Conservation (phyloP, 179 eudicot species). For the Drosera spatulata region DNA sequence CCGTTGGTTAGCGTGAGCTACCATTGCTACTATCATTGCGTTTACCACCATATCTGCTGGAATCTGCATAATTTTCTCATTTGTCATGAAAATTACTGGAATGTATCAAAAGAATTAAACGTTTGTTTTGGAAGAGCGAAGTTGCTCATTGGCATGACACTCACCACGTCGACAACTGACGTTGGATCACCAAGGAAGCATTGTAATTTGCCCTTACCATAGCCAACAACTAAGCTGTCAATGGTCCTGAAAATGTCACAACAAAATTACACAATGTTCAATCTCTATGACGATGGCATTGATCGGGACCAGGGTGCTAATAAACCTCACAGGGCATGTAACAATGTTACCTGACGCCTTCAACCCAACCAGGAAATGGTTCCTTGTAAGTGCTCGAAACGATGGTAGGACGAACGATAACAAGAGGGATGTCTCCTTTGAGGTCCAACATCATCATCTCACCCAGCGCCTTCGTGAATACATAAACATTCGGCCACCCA, state of each 20-base stretch:
- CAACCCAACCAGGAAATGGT: constrained; percentile 91
- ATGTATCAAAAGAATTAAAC: too few species aligned
- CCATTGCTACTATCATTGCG: constrained; percentile 65
- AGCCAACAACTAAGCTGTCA: constrained; percentile 70
- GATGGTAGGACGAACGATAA: constrained; percentile 77
- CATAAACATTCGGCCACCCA: constrained; percentile 95
- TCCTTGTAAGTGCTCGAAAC: constrained; percentile 74
- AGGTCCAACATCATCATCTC: constrained; percentile 67
- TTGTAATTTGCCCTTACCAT: constrained; percentile 64
- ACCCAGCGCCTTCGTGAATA: constrained; percentile 84
- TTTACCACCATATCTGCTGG: constrained; percentile 95
- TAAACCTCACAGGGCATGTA: too few species aligned
- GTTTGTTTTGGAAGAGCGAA: background rate
- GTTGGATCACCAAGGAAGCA: constrained; percentile 59
- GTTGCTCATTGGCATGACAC: background rate
- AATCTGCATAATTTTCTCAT: constrained; percentile 27
- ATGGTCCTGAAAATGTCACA: constrained; percentile 41
- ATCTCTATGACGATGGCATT: background rate
- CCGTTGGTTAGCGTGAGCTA: constrained; percentile 33
- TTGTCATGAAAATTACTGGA: too few species aligned
- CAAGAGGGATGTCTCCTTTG: constrained; percentile 46
- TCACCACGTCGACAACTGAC: constrained; percentile 48
- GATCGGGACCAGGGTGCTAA: too few species aligned
- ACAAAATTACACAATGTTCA: background rate
- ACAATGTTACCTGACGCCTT: constrained; percentile 59